Evolutionary conservation across 352 stramenopile species (phyloP), one percentile per base, ranked within the genome.

Genomic region (Phytophthora ramorum): DNA sequence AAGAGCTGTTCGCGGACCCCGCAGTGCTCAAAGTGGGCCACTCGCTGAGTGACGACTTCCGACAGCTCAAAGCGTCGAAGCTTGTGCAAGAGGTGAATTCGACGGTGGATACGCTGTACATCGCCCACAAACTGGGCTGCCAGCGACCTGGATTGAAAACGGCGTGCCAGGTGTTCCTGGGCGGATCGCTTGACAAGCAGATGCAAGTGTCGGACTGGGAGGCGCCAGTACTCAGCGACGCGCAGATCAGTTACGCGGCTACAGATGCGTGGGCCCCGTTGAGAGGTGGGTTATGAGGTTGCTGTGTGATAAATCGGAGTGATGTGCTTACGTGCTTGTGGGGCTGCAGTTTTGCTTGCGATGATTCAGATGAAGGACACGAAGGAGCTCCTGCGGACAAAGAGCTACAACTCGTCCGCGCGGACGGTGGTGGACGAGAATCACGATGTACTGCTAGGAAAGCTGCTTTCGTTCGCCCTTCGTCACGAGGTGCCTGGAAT

Each of bases 131-230:
- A 48, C 71, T 96, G 32, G 87, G 87, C 12, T 96, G 22, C 22
- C 22, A 24, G 22, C 22, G 87, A 41, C 87, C 87, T 4, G 83
- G 85, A 14, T 73, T 96, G 13, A 82, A 88, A 65, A 93, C 83
- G 20, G 71, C 90, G 17, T 89, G 80, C 30, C 81, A 92, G 40
- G 53, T 96, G n/a, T 94, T 93, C 69, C 70, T 93, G 22, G 71
- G 69, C 13, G 69, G 77, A 10, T 81, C 60, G 26, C 86, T 96
- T 53, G 87, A 84, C 32, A 96, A 96, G 62, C 78, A 90, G 44
- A 93, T 96, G 87, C 87, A 96, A 59, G 83, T 93, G 17, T 96
- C 87, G 16, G 83, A 96, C 66, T 96, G 22, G 22, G 22, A 24
- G 22, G 22, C 22, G 22, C 22, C 22, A 85, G 87, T 70, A 7